Evolutionary conservation across 352 stramenopile genomes (phyloP).

Genomic region (Pythium apleroticum): DNA sequence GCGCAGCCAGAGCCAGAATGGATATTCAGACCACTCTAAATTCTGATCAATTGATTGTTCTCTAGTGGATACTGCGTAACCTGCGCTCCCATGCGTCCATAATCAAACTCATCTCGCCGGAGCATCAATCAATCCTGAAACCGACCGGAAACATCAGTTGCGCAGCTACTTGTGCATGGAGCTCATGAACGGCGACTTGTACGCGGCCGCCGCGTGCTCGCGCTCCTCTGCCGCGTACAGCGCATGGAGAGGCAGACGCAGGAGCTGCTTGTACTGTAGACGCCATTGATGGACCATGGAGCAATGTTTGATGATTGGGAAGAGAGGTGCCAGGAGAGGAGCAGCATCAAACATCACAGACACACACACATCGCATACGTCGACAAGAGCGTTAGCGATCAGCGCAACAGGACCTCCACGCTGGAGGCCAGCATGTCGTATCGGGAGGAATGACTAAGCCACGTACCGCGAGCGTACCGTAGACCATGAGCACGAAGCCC

Average conservation of each 20-base stretch:
- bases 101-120: background rate
- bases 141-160: background rate
- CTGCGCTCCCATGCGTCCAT: background rate
- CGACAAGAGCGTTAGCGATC: conserved; percentile 5
- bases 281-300: background rate
- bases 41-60: background rate
- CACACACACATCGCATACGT: background rate
- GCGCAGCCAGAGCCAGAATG: background rate
- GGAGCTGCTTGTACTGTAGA: conserved; percentile 80
- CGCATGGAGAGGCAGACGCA: conserved; percentile 42
- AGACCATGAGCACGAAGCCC: conserved; percentile 80
- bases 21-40: too few species aligned
- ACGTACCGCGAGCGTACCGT: conserved; percentile 73
- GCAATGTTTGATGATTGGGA: background rate
- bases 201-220: conserved; percentile 33
- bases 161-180: conserved; percentile 63
- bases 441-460: background rate
- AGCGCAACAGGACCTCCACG: background rate
- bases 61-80: background rate
- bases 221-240: conserved; percentile 57
- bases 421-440: background rate
- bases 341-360: background rate
- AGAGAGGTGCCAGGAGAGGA: background rate
- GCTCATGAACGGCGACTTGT: conserved; percentile 80
- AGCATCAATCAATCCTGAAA: background rate